phyloP scores from a whole-genome alignment of 306 rosid genomes.

The Macrotyloma uniflorum region DNA sequence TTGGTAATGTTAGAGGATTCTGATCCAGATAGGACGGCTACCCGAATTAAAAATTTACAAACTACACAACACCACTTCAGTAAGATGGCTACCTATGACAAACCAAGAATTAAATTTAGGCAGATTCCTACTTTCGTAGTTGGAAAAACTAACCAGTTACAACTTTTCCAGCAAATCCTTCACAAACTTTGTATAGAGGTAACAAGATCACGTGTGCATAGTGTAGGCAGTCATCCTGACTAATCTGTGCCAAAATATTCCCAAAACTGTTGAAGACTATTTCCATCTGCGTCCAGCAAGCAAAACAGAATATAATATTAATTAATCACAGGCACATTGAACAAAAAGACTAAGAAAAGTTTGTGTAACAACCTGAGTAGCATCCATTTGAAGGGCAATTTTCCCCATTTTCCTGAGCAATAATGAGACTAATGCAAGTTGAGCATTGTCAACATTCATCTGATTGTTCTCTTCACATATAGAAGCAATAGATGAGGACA shows the following conservation, averaged over 20 bases:
- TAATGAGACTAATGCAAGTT: conserved; percentile 55
- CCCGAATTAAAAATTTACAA: background rate
- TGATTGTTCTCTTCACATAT: conserved; percentile 43
- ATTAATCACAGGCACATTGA: conserved; percentile 22
- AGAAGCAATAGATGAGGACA: conserved; percentile 54
- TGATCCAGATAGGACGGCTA: background rate
- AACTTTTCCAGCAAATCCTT: conserved; percentile 81
- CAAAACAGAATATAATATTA: conserved; percentile 25
- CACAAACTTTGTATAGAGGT: conserved; percentile 80
- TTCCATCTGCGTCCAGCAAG: conserved; percentile 68
- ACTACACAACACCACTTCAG: background rate
- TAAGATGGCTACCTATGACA: conserved; percentile 19
- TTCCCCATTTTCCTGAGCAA: conserved; percentile 85
- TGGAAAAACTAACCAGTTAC: conserved; percentile 59
- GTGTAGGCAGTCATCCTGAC: conserved; percentile 56
- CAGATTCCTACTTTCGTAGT: background rate
- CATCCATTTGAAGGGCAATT: conserved; percentile 74
- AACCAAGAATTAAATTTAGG: background rate
- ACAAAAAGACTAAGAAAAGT: background rate
- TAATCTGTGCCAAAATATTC: conserved; percentile 57
- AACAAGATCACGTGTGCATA: conserved; percentile 64
- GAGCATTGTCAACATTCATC: conserved; percentile 39
- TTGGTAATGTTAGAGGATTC: background rate
- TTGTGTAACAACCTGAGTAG: conserved; percentile 63
- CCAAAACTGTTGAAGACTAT: conserved; percentile 69